Conservation (phyloP, 2,329 filamentous ascomycete genomes). For the Nemania serpens region DNA sequence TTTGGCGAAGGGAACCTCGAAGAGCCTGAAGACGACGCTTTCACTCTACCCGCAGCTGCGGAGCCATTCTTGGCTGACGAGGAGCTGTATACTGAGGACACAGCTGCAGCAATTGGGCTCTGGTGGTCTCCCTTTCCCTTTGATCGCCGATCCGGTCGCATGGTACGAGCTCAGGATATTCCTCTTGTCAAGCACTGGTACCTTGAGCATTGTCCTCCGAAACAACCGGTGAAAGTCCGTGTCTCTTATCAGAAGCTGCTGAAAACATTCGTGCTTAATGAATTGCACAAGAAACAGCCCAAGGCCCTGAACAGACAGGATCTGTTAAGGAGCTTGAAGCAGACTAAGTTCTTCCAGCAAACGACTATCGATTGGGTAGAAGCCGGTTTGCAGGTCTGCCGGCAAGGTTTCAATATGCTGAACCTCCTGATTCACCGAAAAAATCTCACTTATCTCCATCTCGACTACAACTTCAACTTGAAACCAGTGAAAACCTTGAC, state of each 20-base stretch:
- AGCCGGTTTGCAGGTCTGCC: constrained; percentile 95
- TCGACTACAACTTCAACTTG: constrained; percentile 99
- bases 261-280: constrained; percentile 95
- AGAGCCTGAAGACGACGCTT: constrained; percentile 77
- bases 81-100: constrained; percentile 86
- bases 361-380: constrained; percentile 99
- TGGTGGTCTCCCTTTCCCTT: constrained; percentile 99
- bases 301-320: constrained; percentile 97
- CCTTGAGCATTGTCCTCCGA: constrained; percentile 86
- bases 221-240: constrained; percentile 91
- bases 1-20: constrained; percentile 81
- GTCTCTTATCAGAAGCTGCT: constrained; percentile 98
- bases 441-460: constrained; percentile 96
- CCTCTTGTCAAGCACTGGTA: constrained; percentile 98
- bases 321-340: constrained; percentile 84
- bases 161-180: constrained; percentile 97
- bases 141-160: constrained; percentile 87
- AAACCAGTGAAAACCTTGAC: constrained; percentile 99
- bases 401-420: constrained; percentile 99
- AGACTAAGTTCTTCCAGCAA: constrained; percentile 99
- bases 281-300: constrained; percentile 92
- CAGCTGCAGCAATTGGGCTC: constrained; percentile 85
- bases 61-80: constrained; percentile 91
- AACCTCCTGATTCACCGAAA: constrained; percentile 97
- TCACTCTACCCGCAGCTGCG: constrained; percentile 77